Evolutionary conservation across 2,329 filamentous ascomycete genomes (phyloP).

Genomic region (Trichoderma pleuroti): DNA sequence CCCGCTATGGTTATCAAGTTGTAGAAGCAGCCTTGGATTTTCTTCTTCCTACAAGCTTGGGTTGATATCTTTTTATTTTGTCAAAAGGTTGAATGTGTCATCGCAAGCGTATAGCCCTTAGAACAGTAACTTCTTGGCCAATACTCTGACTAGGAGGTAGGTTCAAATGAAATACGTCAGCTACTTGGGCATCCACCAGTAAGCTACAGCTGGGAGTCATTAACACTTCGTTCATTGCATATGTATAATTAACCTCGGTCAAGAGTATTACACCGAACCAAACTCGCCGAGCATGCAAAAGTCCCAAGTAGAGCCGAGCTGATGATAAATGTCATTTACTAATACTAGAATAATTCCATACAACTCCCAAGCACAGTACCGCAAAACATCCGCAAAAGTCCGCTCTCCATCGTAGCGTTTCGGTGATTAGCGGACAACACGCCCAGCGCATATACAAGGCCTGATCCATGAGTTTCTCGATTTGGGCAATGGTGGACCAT

Average conservation of each 20-base stretch:
- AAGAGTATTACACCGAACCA: neutral
- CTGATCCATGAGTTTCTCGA: neutral
- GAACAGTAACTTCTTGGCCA: too few relatives aligned
- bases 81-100: neutral
- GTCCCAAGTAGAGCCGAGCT: neutral
- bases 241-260: neutral
- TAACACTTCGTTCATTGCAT: neutral
- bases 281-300: neutral
- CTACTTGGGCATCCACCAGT: too few relatives aligned
- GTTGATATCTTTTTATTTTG: neutral
- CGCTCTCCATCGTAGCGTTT: neutral
- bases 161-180: too few relatives aligned
- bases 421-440: neutral
- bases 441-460: neutral
- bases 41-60: neutral
- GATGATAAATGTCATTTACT: neutral
- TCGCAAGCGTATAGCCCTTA: too few relatives aligned
- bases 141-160: too few relatives aligned
- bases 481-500: neutral
- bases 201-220: too few relatives aligned
- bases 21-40: neutral
- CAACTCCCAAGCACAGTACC: neutral
- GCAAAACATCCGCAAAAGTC: neutral
- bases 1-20: neutral
- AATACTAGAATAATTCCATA: neutral